Conservation (phyloP, 768 basidiomycete genomes). For the Sporobolomyces pararoseus region DNA sequence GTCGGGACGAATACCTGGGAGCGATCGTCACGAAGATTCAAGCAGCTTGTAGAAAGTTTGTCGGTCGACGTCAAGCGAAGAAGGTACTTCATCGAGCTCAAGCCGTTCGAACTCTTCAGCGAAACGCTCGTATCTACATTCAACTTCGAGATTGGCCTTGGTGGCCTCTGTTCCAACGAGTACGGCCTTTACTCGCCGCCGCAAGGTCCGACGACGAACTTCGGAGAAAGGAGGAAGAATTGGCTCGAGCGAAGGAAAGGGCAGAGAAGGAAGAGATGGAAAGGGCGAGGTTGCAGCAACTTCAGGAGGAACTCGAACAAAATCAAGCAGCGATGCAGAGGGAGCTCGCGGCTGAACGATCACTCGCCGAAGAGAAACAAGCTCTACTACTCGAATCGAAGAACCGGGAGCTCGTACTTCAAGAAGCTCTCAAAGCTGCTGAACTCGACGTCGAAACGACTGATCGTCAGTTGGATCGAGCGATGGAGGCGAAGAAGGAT, state of each 20-base stretch:
- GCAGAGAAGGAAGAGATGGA: conserved; percentile 83
- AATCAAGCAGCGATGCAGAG: conserved; percentile 80
- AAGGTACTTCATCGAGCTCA: conserved; percentile 89
- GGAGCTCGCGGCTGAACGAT: conserved; percentile 75
- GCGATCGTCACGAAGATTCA: conserved; percentile 86
- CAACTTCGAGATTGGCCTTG: conserved; percentile 93
- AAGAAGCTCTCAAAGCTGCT: conserved; percentile 74
- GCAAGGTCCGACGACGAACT: conserved; percentile 90
- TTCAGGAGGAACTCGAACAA: conserved; percentile 75
- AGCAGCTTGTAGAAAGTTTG: conserved; percentile 77
- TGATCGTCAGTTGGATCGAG: conserved; percentile 68
- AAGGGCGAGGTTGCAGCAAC: conserved; percentile 67
- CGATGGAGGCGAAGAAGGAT: conserved; percentile 30
- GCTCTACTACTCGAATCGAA: conserved; percentile 74
- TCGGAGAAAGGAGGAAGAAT: conserved; percentile 76
- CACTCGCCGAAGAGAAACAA: conserved; percentile 76
- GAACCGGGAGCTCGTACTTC: conserved; percentile 74
- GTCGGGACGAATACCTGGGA: conserved; percentile 77
- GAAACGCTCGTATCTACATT: conserved; percentile 86
- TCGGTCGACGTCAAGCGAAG: conserved; percentile 82
- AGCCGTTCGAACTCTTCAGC: conserved; percentile 86
- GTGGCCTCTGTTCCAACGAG: conserved; percentile 98
- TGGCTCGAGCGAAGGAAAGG: conserved; percentile 71
- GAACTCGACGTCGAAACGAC: conserved; percentile 77
- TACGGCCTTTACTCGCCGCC: conserved; percentile 86